Evolutionary conservation across 352 stramenopile genomes (phyloP), one percentile per base, ranked within the genome.

Genomic region (Phytophthora sp.): DNA sequence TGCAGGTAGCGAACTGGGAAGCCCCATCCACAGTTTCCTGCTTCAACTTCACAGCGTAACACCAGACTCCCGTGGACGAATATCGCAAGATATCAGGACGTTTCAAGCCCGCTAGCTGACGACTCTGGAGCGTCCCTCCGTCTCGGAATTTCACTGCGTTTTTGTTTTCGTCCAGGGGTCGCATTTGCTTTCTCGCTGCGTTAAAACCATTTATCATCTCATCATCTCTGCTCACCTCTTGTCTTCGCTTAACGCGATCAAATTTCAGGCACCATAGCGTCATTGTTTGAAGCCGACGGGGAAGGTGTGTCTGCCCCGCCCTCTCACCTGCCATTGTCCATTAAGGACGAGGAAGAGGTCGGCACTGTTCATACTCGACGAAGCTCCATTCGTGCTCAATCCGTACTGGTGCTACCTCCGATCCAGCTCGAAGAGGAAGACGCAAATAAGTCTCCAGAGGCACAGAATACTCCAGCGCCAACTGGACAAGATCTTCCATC

Each of bases 341-440:
- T 74, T 38, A 36, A 57, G 7, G 58, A 73, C 53, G 53, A 70
- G 20, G 46, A 65, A 1, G 52, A 52, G 42, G 39, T 8, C 9
- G 5, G 24, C 38, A 15, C 23, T 8, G 11, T 27, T 30, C 15
- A 13, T 7, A 63, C 18, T 44, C 36, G 55, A 58, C 54, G 61
- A 21, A 59, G 13, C 20, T 73, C 53, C 15, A 21, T 59, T 18
- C 58, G 58, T 63, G 23, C 45, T 39, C 46, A 61, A 55, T 41
- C 52, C 20, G 21, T 30, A 6, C 18, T 30, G 15, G 5, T 51
- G 5, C 44, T 15, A 15, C 16, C 36, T 11, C 38, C 30, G 30
- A 27, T 70, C 18, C 46, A 70, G 16, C 66, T 70, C 0, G 53
- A 74, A 59, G 45, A 61, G 39, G 42, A 51, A 8, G 56, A 61